Evolutionary conservation across 1,284 basidiomycete species (phyloP).

Genomic region (Singerocomus rubriflavus): DNA sequence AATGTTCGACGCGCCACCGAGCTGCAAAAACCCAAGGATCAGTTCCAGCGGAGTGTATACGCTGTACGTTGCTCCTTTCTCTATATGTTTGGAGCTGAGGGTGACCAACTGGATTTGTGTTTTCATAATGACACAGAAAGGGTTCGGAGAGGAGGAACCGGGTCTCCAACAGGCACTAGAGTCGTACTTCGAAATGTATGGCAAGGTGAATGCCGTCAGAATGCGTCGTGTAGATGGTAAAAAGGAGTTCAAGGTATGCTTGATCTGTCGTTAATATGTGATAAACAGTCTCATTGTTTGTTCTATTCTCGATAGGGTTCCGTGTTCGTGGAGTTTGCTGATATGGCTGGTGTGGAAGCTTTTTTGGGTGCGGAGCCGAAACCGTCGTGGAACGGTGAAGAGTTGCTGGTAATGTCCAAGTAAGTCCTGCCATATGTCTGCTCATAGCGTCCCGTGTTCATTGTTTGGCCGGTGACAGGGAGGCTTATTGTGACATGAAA

Average conservation of each 20-base stretch:
- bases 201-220: slow-evolving; percentile 81
- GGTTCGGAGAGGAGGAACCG: slow-evolving; percentile 76
- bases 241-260: slow-evolving; percentile 79
- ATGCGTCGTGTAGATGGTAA: slow-evolving; percentile 75
- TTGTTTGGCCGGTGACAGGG: slow-evolving; percentile 41
- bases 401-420: slow-evolving; percentile 88
- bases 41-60: slow-evolving; percentile 79
- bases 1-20: slow-evolving; percentile 75
- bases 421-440: slow-evolving; percentile 35
- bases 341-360: slow-evolving; percentile 64
- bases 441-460: neutral
- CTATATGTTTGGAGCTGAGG: neutral
- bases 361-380: slow-evolving; percentile 82
- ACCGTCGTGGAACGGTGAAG: slow-evolving; percentile 72
- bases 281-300: neutral
- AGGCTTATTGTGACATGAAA: slow-evolving; percentile 95
- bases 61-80: slow-evolving; percentile 54
- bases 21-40: slow-evolving; percentile 68
- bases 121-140: slow-evolving; percentile 64
- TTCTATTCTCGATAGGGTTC: slow-evolving; percentile 59
- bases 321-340: slow-evolving; percentile 89
- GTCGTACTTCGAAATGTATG: slow-evolving; percentile 79
- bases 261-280: neutral
- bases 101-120: neutral
- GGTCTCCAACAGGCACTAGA: slow-evolving; percentile 78